Base-by-base conservation (phyloP, 2,329 filamentous ascomycete genomes). In the Pseudogymnoascus sp. region DNA sequence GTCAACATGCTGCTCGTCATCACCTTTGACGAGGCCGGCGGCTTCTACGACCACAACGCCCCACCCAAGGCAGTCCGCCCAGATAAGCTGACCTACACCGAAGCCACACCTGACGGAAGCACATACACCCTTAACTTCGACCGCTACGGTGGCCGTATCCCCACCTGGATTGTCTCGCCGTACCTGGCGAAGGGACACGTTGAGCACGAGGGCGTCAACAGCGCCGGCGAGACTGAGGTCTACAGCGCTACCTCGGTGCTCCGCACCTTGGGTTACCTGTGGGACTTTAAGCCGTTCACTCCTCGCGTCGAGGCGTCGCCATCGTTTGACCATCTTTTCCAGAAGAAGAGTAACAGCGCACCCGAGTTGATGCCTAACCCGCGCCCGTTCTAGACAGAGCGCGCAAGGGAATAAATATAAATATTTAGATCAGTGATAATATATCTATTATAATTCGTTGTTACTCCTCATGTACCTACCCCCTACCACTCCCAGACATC, bases 21-120 rank as follows among this genome's bases (percentile, higher is more conserved):
- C 33, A 80, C 77, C 4, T 80, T 78, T 62, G 78, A 80, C 67
- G 78, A 80, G 68, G 74, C 78, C 60, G 78, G 79, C 33, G 79
- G 78, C 8, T 80, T 81, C 64, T 75, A 75, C 24, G 78, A 80
- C 68, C 78, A 81, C 64, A 78, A 79, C 14, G 66, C 76, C 0
- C 77, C 78, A 1, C 77, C 77, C 6, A 66, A 70, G 31, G 73
- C 71, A 24, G 68, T 72, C 11, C 70, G 72, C 46, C 71, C 73
- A 0, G 74, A 75, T 28, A 65, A 73, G 65, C 69, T 72, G 66
- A 73, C 72, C 22, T 72, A 70, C 65, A 77, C 76, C 3, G 73
- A 74, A 62, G 69, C 59, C 0, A 74, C 77, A 0, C 72, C 71
- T 1, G 72, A 72, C 16, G 77, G 77, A 62, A 61, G 70, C 40